Conservation (phyloP, 78 protist species). For the Parvularia atlantis region DNA sequence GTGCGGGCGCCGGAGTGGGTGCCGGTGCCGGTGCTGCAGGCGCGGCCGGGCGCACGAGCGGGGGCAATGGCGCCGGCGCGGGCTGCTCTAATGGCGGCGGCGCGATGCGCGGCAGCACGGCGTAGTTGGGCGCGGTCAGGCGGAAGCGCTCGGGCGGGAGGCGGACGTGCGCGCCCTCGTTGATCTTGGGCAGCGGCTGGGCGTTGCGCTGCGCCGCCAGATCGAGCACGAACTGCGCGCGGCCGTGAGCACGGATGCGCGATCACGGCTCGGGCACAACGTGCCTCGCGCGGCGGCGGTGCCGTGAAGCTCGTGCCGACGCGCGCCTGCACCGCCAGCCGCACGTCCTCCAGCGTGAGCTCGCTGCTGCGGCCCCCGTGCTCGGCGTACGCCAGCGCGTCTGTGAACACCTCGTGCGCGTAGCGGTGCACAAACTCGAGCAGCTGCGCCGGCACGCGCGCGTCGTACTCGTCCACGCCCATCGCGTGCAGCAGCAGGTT, state of each 20-base stretch:
- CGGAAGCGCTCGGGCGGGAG: background rate
- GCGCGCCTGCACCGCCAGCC: background rate
- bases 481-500: background rate
- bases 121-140: background rate
- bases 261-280: background rate
- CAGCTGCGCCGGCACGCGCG: slow-evolving; percentile 12
- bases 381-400: background rate
- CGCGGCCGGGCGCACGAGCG: too few species aligned
- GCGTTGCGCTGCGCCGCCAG: background rate
- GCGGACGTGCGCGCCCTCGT: background rate
- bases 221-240: background rate
- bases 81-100: too few species aligned
- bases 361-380: background rate
- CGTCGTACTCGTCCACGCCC: slow-evolving; percentile 15
- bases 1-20: too few species aligned
- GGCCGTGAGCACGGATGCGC: too few species aligned
- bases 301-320: background rate
- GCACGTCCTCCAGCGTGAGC: background rate
- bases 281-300: slow-evolving; percentile 11
- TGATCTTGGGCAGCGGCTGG: background rate
- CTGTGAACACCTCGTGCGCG: background rate
- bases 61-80: too few species aligned
- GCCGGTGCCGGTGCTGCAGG: too few species aligned
- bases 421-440: slow-evolving; percentile 11
- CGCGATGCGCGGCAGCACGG: too few species aligned